Evolutionary conservation across 177 flowering plant species (phyloP).

Genomic region (Telopea speciosissima): DNA sequence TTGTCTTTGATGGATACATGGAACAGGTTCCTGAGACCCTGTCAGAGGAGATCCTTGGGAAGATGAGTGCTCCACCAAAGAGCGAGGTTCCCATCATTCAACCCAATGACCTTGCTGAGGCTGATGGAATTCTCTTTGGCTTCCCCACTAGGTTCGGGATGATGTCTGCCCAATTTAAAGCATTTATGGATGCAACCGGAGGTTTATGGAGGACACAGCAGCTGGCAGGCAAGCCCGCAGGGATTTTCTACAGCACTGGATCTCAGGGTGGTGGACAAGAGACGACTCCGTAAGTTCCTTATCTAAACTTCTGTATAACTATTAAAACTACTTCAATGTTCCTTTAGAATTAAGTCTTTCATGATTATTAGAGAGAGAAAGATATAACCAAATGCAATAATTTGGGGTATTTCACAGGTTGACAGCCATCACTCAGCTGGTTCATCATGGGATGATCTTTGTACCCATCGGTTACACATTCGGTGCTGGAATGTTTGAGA

Average conservation of each 20-base stretch:
- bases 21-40: slow-evolving; percentile 84
- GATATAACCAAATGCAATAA: too few species aligned
- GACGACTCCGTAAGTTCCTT: slow-evolving; percentile 72
- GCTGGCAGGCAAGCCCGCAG: slow-evolving; percentile 95
- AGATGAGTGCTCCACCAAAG: slow-evolving; percentile 92
- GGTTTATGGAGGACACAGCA: slow-evolving; percentile 78
- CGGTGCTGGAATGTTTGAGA: slow-evolving; percentile 95
- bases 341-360: neutral
- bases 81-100: slow-evolving; percentile 65
- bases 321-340: neutral
- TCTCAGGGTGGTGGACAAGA: slow-evolving; percentile 99
- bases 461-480: slow-evolving; percentile 96
- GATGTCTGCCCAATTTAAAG: slow-evolving; percentile 97
- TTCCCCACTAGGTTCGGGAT: slow-evolving; percentile 96
- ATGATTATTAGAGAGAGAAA: too few species aligned
- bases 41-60: slow-evolving; percentile 65
- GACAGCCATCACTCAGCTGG: slow-evolving; percentile 91
- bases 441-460: slow-evolving; percentile 88
- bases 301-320: neutral
- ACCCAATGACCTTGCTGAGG: slow-evolving; percentile 74
- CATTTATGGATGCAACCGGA: slow-evolving; percentile 89
- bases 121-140: slow-evolving; percentile 84
- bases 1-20: neutral
- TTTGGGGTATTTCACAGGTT: slow-evolving; percentile 38
- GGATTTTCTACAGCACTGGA: slow-evolving; percentile 87